Conservation (phyloP, 2,329 filamentous ascomycete genomes). For the Talaromyces rugulosus region DNA sequence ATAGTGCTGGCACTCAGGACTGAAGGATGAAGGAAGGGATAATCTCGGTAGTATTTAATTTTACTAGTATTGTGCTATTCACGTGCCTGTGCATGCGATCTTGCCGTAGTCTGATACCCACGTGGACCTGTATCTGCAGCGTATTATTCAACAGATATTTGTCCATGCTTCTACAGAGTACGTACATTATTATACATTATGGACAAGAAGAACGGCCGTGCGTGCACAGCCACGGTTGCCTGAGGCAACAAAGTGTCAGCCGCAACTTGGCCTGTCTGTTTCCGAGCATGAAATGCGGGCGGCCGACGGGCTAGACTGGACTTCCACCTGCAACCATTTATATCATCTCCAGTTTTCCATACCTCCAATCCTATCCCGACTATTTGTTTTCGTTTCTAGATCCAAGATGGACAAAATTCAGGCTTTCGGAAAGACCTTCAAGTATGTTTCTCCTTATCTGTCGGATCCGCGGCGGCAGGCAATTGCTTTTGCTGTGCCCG, state of each 20-base stretch:
- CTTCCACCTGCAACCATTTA: not conserved
- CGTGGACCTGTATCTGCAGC: too few relatives aligned
- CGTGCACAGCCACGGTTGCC: constrained; percentile 1
- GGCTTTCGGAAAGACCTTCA: constrained; percentile 67
- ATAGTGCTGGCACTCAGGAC: not conserved
- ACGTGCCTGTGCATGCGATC: too few relatives aligned
- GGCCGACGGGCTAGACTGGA: not conserved
- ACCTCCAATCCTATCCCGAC: not conserved
- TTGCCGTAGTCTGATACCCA: too few relatives aligned
- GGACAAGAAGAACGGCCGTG: not conserved
- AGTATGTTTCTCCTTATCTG: constrained; percentile 41
- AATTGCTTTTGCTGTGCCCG: constrained; percentile 8
- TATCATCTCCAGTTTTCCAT: not conserved
- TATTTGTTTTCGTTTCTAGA: not conserved
- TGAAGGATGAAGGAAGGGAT: not conserved
- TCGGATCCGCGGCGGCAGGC: not conserved
- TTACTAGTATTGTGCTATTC: not conserved
- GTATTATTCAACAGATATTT: too few relatives aligned
- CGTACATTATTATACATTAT: too few relatives aligned
- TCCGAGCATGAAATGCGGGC: not conserved
- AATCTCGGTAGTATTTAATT: not conserved
- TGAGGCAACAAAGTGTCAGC: constrained; percentile 13
- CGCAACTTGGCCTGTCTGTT: not conserved
- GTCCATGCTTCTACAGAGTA: too few relatives aligned
- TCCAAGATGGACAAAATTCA: constrained; percentile 63